Conservation (phyloP, 805 yeast species). For the Yueomyces sp. region DNA sequence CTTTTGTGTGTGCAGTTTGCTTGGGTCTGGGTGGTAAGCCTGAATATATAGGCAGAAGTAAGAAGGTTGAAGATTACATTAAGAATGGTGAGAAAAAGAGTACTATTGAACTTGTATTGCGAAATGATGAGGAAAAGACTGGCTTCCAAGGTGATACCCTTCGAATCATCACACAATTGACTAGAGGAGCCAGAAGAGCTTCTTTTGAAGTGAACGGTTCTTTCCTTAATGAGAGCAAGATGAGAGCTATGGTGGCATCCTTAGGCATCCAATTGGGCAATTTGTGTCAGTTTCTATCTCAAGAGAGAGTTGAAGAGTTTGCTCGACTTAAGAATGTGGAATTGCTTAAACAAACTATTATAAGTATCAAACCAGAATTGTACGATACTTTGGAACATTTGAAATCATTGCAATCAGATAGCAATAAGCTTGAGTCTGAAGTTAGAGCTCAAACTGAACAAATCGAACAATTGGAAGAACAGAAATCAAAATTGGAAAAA, state of each 20-base stretch:
- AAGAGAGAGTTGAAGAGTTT: constrained; percentile 87
- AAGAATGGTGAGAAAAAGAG: constrained; percentile 41
- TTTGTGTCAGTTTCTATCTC: constrained; percentile 88
- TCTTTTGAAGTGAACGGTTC: constrained; percentile 38
- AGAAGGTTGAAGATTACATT: constrained; percentile 50
- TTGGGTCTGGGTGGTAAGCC: constrained; percentile 76
- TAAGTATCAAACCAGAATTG: constrained; percentile 60
- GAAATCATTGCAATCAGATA: constrained; percentile 34
- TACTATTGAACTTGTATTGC: constrained; percentile 26
- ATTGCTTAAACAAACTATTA: constrained; percentile 61
- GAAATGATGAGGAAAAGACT: constrained; percentile 13
- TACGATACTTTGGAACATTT: constrained; percentile 43
- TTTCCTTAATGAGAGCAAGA: constrained; percentile 28
- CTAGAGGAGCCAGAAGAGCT: constrained; percentile 30
- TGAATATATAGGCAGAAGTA: constrained; percentile 57
- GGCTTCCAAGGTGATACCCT: constrained; percentile 23
- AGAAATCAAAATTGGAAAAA: constrained; percentile 29
- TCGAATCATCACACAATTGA: constrained; percentile 31
- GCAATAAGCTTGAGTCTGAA: constrained; percentile 28
- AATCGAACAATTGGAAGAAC: constrained; percentile 23
- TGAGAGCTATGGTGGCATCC: constrained; percentile 31
- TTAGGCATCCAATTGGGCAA: constrained; percentile 80
- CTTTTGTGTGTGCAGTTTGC: constrained; percentile 86
- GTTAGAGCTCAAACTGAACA: constrained; percentile 18
- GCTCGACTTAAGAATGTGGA: constrained; percentile 69